Percentiles rank a stretch among this genome's conserved stretches.
Evolutionary conservation across 768 basidiomycete species (phyloP).

Genomic region (Russula ochroleuca): DNA sequence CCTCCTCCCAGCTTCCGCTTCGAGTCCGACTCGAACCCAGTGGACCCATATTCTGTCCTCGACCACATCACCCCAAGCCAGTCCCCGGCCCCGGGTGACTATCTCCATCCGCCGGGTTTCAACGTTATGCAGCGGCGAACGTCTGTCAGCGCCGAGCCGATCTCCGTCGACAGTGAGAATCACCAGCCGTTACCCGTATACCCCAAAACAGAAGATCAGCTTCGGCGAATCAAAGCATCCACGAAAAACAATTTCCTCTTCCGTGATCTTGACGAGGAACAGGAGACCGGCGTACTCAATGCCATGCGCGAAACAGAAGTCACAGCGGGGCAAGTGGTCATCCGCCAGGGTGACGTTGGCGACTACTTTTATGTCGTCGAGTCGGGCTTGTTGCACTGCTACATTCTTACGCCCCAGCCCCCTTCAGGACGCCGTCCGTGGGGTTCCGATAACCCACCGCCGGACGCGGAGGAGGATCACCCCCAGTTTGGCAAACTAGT

Average conservation of each 20-base stretch:
- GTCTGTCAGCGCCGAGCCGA: slow-evolving; percentile 94
- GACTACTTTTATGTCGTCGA: slow-evolving; percentile 99
- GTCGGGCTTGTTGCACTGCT: slow-evolving; percentile 79
- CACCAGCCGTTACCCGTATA: slow-evolving; percentile 70
- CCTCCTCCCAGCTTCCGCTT: slow-evolving; percentile 55
- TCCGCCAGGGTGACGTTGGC: slow-evolving; percentile 94
- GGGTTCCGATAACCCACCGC: slow-evolving; percentile 46
- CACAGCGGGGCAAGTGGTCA: slow-evolving; percentile 76
- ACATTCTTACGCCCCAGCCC: slow-evolving; percentile 63
- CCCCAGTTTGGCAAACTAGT: slow-evolving; percentile 77
- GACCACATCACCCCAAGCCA: slow-evolving; percentile 32
- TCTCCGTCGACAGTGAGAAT: slow-evolving; percentile 67
- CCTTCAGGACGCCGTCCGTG: slow-evolving; percentile 41
- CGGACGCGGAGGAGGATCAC: slow-evolving; percentile 44
- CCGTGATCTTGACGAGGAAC: slow-evolving; percentile 94
- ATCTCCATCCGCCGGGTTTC: slow-evolving; percentile 66
- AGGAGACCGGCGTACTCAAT: slow-evolving; percentile 85
- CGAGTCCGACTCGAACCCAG: slow-evolving; percentile 50
- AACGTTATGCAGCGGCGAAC: slow-evolving; percentile 86
- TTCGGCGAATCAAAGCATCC: slow-evolving; percentile 80
- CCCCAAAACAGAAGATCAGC: slow-evolving; percentile 77
- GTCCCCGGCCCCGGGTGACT: slow-evolving; percentile 50
- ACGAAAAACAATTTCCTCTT: slow-evolving; percentile 91
- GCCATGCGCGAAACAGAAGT: slow-evolving; percentile 91
- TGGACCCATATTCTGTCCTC: slow-evolving; percentile 42